phyloP scores from a whole-genome alignment of 257 asterid genomes.

The Nicotiana obtusifolia region DNA sequence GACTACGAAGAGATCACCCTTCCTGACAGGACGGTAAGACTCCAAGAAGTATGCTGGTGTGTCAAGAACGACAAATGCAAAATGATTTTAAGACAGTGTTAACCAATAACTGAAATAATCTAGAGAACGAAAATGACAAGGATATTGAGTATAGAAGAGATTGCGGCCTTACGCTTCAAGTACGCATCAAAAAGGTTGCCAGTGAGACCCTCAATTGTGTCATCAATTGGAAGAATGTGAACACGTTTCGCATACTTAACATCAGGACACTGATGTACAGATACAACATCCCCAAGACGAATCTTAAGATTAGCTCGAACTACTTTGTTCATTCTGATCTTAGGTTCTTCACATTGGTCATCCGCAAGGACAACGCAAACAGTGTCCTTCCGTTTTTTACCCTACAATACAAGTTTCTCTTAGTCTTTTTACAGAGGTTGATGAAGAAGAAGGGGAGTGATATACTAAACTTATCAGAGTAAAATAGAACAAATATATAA shows the following conservation, averaged over 20 bases:
- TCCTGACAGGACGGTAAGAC: conserved; percentile 76
- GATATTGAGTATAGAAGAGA: neutral
- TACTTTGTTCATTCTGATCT: conserved; percentile 78
- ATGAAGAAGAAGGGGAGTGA: no score
- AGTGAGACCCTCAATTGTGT: conserved; percentile 69
- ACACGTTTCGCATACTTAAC: conserved; percentile 84
- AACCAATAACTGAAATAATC: neutral
- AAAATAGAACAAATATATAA: neutral
- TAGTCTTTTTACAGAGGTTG: neutral
- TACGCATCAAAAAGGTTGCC: conserved; percentile 74
- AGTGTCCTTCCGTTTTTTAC: conserved; percentile 78
- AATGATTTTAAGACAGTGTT: neutral
- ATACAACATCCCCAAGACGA: conserved; percentile 82
- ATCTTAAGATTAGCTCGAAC: conserved; percentile 65
- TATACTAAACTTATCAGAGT: neutral
- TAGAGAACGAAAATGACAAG: neutral
- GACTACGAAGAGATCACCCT: conserved; percentile 72
- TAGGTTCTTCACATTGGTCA: conserved; percentile 67
- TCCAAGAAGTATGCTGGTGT: conserved; percentile 64
- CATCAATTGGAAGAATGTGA: conserved; percentile 80
- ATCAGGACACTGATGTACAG: conserved; percentile 84
- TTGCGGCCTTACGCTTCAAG: conserved; percentile 50
- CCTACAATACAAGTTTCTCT: conserved; percentile 27
- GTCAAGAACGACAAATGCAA: neutral
- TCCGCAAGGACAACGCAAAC: conserved; percentile 75